Evolutionary conservation across 148 eudicot species (phyloP), one percentile per base, ranked within the genome.

Genomic region (Tetragonia tetragonoides): DNA sequence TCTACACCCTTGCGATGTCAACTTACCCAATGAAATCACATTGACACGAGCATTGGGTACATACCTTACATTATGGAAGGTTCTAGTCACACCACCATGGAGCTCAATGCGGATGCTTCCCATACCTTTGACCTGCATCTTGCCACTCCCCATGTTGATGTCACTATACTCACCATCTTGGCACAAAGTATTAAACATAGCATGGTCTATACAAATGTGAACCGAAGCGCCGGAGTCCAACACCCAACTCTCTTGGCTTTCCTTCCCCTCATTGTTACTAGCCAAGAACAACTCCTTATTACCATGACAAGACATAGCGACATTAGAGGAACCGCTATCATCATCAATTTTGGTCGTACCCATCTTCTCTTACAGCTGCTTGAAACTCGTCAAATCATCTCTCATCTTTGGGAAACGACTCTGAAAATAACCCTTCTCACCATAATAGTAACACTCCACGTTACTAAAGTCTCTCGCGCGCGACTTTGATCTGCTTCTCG

Each of bases 391-490:
- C 38, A 69, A 21, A 38, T 47, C 73, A 15, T 69, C 57, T 46
- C 54, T 68, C 47, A 46, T 44, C 17, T 47, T 20, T 8, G 37
- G 73, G 53, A 56, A 44, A 34, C 15, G 56, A 23, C 37, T 44
- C 40, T 69, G 49, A 4, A 20, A 21, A 24, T 69, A 57, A 21
- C 73, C 73, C 12, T 69, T 69, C 37, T n/a, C 56, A 69, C 38
- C 3, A 69, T 17, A 69, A 69, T 44, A 69, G 28, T 44, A 69
- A 47, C 57, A 69, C 38, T 69, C 73, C 28, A 69, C 15, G 37
- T 69, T 49, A 69, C 73, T 46, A 7, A 44, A 69, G 57, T 69
- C 34, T 46, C 57, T 69, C 28, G 16, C 21, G 5, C 14, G 66
- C 2, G 15, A 62, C 10, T n/a, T 62, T 37, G 38, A 62, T 62